Base-by-base conservation (phyloP, 108 stramenopile species). In the Cylindrotheca closterium region DNA sequence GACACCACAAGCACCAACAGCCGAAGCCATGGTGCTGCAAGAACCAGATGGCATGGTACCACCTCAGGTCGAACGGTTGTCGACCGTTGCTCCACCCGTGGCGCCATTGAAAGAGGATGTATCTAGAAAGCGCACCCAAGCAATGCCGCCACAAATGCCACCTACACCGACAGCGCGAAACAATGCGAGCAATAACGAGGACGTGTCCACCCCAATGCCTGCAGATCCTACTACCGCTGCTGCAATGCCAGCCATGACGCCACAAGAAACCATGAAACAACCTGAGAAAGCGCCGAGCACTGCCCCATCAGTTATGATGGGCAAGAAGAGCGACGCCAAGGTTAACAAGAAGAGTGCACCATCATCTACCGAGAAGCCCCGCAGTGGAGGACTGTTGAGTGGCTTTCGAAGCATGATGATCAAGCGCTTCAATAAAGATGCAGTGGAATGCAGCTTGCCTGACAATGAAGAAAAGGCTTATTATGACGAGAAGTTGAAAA, bases 341-440 rank as follows among this genome's bases (percentile, higher is more conserved):
- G 24, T 21, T 2, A 52, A 48, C 12, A 12, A 45, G 18, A 30
- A 54, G 52, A n/a, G 46, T 0, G 65, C 73, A 24, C 73, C 73
- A 18, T 60, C 66, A 4, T 74, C 73, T 10, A 28, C 60, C 17
- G 65, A 45, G 4, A 70, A 63, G 26, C n/a, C n/a, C n/a, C 31
- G 55, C 49, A 68, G 42, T 42, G 30, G 60, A 24, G 21, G 22
- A 5, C 21, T 51, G 51, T 51, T 51, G 17, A n/a, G 51, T 51
- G 12, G 21, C 7, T n/a, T 86, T 42, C 63, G 72, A 10, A 77
- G 81, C 21, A 68, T 71, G 68, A 47, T 95, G 0, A 72, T 86
- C 37, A 91, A 89, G 47, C 60, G 76, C 60, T 67, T 92, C 25
- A 88, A 92, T 63, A 87, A 89, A 23, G 85, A 92, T 64, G 89